Evolutionary conservation across 2,329 filamentous ascomycete genomes (phyloP).

Genomic region (Xylaria sp.): DNA sequence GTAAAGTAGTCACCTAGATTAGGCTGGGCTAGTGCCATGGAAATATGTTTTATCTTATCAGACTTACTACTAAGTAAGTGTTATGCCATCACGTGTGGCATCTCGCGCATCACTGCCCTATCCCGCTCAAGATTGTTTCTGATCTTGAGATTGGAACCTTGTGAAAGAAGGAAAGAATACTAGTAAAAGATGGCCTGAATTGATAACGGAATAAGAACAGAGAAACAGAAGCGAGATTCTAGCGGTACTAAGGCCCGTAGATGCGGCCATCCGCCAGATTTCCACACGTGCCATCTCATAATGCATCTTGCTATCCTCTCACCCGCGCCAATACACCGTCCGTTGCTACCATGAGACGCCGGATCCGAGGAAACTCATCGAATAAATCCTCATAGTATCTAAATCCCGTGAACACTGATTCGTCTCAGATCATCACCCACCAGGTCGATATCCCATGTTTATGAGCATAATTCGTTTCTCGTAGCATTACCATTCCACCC

Average conservation of each 20-base stretch:
- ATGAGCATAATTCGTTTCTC: constrained; percentile 31
- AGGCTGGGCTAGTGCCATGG: background rate
- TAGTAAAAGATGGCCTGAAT: constrained; percentile 1
- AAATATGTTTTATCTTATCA: background rate
- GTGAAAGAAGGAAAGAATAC: background rate
- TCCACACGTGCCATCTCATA: constrained; percentile 31
- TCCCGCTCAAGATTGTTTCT: no score
- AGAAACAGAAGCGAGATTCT: no score
- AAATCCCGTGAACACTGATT: constrained; percentile 1
- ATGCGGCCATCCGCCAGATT: background rate
- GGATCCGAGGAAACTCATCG: constrained; percentile 3
- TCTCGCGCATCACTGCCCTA: background rate
- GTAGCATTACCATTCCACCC: constrained; percentile 5
- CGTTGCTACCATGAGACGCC: constrained; percentile 16
- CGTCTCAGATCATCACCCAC: background rate
- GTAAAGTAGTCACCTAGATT: background rate
- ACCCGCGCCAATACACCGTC: constrained; percentile 16
- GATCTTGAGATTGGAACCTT: background rate
- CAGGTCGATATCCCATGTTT: constrained; percentile 2
- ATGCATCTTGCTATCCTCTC: constrained; percentile 4
- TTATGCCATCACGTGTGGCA: background rate
- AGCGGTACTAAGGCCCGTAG: background rate
- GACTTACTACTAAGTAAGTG: background rate
- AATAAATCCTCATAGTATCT: constrained; percentile 4
- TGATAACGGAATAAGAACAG: background rate